These are phyloP conservation scores for Penicillium desertorum DNA, from an alignment of 495 filamentous ascomycete genomes.

Conservation along the genomic window DNA sequence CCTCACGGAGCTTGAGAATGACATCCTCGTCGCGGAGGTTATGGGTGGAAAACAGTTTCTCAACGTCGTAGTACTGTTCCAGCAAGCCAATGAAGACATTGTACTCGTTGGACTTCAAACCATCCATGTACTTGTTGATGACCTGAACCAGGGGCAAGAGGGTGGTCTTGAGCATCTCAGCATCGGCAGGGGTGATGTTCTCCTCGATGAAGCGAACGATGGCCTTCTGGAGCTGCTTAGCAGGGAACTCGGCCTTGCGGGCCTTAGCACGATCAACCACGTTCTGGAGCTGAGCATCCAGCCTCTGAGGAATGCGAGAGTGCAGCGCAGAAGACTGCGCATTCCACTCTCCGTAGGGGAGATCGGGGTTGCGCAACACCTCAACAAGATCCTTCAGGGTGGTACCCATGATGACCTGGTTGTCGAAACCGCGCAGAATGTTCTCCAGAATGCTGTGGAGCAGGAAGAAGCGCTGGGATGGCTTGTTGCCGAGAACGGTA, in stretches of 20 bases:
- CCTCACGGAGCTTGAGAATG: slow-evolving; percentile 88
- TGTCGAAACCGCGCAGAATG: slow-evolving; percentile 93
- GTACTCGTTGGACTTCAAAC: slow-evolving; percentile 89
- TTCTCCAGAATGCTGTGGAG: slow-evolving; percentile 78
- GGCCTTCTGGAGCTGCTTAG: slow-evolving; percentile 80
- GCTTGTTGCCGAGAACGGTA: slow-evolving; percentile 84
- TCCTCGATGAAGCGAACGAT: slow-evolving; percentile 88
- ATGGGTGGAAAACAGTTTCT: slow-evolving; percentile 81
- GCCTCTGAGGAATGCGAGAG: slow-evolving; percentile 90
- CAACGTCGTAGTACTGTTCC: slow-evolving; percentile 76
- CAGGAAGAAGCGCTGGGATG: slow-evolving; percentile 79
- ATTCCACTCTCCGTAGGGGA: slow-evolving; percentile 96
- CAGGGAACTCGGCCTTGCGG: slow-evolving; percentile 85
- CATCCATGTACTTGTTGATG: slow-evolving; percentile 80
- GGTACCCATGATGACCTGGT: slow-evolving; percentile 90
- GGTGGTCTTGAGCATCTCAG: slow-evolving; percentile 67
- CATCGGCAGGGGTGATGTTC: slow-evolving; percentile 67
- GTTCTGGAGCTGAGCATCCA: slow-evolving; percentile 76
- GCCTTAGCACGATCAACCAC: slow-evolving; percentile 78
- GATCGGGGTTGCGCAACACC: slow-evolving; percentile 82
- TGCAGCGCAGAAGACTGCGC: slow-evolving; percentile 94
- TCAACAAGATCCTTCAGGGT: slow-evolving; percentile 87
- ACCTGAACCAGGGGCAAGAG: slow-evolving; percentile 78
- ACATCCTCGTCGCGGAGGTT: slow-evolving; percentile 90
- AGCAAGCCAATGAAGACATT: slow-evolving; percentile 75